phyloP scores from a whole-genome alignment of 441 rosid species.

The Gossypium trilobum region DNA sequence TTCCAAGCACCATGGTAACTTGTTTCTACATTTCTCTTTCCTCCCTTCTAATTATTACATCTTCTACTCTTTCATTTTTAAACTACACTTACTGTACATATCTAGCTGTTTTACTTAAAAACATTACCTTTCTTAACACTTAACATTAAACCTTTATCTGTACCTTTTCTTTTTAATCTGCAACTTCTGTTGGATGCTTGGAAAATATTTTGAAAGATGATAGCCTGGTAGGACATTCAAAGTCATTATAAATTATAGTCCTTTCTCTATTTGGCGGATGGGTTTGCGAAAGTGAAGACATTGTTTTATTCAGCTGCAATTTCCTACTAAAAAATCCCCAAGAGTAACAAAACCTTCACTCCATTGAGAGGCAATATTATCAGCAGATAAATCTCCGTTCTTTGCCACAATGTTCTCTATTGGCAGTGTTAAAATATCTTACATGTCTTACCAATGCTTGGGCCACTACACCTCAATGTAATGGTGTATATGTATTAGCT shows the following conservation, averaged over 20 bases:
- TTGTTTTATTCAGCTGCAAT: background rate
- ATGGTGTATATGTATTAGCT: background rate
- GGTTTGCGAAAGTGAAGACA: background rate
- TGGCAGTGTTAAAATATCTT: background rate
- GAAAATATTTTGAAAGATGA: background rate
- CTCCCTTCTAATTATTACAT: background rate
- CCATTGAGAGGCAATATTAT: background rate
- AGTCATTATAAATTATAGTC: too few species aligned
- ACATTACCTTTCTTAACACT: background rate
- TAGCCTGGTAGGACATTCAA: too few species aligned
- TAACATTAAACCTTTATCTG: background rate
- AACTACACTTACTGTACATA: background rate
- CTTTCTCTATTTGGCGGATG: background rate
- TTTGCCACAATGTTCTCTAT: background rate
- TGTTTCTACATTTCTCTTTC: background rate
- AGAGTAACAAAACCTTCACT: background rate
- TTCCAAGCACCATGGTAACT: conserved; percentile 41
- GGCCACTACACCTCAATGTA: background rate
- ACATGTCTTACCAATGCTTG: background rate
- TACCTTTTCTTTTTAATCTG: background rate
- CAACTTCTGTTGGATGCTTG: background rate
- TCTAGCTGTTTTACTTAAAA: background rate
- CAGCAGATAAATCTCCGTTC: background rate
- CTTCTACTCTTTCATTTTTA: background rate
- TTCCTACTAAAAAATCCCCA: background rate